These are phyloP conservation scores for Aspergillus fructus DNA, from an alignment of 2,329 filamentous ascomycete species.

Conservation along the genomic window DNA sequence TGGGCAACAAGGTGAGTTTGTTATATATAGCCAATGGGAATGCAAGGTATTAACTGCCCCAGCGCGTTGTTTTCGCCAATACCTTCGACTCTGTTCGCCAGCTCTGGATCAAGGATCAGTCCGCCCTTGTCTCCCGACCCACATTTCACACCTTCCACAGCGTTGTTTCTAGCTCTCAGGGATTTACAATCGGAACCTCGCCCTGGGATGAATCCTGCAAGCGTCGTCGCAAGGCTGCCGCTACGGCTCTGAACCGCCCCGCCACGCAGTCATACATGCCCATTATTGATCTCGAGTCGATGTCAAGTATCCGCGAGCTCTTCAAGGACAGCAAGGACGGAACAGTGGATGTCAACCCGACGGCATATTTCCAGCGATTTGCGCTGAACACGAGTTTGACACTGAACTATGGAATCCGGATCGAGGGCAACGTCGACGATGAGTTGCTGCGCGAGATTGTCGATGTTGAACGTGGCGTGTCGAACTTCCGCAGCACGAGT, in stretches of 20 bases:
- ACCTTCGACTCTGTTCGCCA: conserved; percentile 70
- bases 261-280: conserved; percentile 78
- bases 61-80: conserved; percentile 76
- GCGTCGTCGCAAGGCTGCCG: conserved; percentile 71
- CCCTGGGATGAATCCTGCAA: conserved; percentile 84
- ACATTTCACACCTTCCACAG: conserved; percentile 80
- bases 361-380: conserved; percentile 71
- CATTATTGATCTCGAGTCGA: conserved; percentile 75
- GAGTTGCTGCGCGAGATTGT: conserved; percentile 70
- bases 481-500: conserved; percentile 73
- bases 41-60: not conserved
- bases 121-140: conserved; percentile 72
- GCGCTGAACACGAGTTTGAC: conserved; percentile 76
- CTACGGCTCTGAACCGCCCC: conserved; percentile 73
- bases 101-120: conserved; percentile 77
- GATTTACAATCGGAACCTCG: conserved; percentile 79
- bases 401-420: conserved; percentile 76
- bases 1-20: conserved; percentile 63
- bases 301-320: conserved; percentile 70
- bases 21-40: not conserved
- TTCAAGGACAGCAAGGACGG: conserved; percentile 64
- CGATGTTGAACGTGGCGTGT: conserved; percentile 71
- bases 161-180: conserved; percentile 72
- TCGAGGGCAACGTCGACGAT: conserved; percentile 68
- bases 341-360: conserved; percentile 65